phyloP scores from a whole-genome alignment of 176 grass and related monocot genomes.

The Luzula sylvatica region DNA sequence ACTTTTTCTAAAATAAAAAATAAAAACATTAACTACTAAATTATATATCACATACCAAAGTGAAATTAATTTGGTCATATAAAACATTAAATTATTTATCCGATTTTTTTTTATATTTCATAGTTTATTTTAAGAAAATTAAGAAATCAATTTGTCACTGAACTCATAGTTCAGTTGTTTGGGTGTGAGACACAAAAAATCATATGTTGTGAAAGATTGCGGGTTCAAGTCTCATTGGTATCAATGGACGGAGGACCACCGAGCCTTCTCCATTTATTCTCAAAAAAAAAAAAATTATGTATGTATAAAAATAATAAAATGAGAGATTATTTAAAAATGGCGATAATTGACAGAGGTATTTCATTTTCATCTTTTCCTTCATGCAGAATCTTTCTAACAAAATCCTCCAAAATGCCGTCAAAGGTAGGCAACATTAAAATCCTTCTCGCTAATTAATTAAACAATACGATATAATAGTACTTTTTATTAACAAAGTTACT shows the following conservation, averaged over 20 bases:
- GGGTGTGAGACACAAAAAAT: too few relatives aligned
- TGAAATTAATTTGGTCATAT: not conserved
- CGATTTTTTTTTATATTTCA: too few relatives aligned
- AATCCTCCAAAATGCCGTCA: conserved; percentile 63
- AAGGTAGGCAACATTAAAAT: conserved; percentile 53
- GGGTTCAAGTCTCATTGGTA: too few relatives aligned
- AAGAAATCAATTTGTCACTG: too few relatives aligned
- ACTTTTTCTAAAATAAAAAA: not conserved
- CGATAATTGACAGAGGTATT: conserved; percentile 18
- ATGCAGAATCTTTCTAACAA: conserved; percentile 76
- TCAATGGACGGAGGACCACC: too few relatives aligned
- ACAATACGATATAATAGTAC: not conserved
- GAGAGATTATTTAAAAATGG: not conserved
- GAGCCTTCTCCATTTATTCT: too few relatives aligned
- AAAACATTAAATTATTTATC: not conserved
- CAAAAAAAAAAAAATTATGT: too few relatives aligned
- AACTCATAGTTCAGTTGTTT: too few relatives aligned
- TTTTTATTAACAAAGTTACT: not conserved
- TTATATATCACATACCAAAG: too few relatives aligned
- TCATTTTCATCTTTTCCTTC: conserved; percentile 24
- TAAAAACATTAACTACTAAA: not conserved
- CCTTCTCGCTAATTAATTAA: not conserved
- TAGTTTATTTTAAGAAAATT: too few relatives aligned
- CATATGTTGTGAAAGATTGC: too few relatives aligned
- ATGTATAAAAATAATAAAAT: too few relatives aligned